Percentiles rank a stretch among this genome's conserved stretches.
phyloP scores from a whole-genome alignment of 768 basidiomycete genomes.

The Tephrocybe sp. region DNA sequence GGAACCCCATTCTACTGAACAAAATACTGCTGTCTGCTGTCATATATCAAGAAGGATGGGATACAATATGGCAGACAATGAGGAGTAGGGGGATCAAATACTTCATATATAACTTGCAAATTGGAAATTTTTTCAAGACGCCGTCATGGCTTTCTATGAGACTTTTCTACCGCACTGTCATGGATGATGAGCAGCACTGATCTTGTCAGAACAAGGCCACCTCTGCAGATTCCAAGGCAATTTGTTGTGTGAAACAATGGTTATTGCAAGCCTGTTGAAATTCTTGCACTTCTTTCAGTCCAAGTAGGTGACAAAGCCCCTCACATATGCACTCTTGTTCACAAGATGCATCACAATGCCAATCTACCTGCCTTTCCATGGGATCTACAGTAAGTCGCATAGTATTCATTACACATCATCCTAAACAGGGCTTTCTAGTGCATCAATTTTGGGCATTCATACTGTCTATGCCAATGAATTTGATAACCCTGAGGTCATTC shows the following conservation, averaged over 20 bases:
- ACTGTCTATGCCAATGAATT: background rate
- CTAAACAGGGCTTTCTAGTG: background rate
- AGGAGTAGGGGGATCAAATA: no score
- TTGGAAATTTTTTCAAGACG: no score
- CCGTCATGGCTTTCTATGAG: no score
- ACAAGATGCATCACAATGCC: background rate
- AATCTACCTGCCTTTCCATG: background rate
- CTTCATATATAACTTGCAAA: no score
- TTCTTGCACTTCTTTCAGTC: background rate
- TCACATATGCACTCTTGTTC: conserved; percentile 1
- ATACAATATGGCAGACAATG: conserved; percentile 1
- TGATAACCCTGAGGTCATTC: background rate
- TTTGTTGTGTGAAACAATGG: background rate
- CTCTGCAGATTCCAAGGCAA: background rate
- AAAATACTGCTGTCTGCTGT: background rate
- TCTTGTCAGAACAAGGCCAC: background rate
- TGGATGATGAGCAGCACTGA: no score
- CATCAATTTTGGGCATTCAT: conserved; percentile 1
- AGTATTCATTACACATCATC: no score
- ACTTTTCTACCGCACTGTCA: no score
- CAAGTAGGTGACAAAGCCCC: background rate
- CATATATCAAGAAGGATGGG: conserved; percentile 4
- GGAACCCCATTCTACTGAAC: conserved; percentile 2
- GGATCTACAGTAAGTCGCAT: background rate
- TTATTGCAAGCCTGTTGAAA: background rate